These are phyloP conservation scores for Danielia reshetovae DNA, from an alignment of 805 yeast genomes.

Conservation along the genomic window DNA sequence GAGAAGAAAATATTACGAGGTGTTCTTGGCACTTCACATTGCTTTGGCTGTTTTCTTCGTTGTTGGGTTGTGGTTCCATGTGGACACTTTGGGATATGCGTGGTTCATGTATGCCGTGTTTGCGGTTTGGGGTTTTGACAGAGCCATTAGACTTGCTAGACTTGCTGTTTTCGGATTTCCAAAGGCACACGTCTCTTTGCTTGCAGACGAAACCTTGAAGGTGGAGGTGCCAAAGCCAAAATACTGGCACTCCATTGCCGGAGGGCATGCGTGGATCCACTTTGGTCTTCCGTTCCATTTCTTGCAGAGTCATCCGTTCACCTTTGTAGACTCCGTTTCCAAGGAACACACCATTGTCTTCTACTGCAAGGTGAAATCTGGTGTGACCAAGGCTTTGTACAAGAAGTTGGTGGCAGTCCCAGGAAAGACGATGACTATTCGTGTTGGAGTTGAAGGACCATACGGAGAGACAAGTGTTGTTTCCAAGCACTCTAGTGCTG, in stretches of 20 bases:
- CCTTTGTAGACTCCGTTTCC: conserved; percentile 22
- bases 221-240: conserved; percentile 33
- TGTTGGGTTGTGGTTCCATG: conserved; percentile 16
- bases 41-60: conserved; percentile 13
- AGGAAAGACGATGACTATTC: conserved; percentile 23
- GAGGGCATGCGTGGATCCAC: conserved; percentile 39
- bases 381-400: conserved; percentile 33
- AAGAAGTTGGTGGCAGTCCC: conserved; percentile 26
- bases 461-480: conserved; percentile 56
- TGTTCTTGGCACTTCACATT: conserved; percentile 15
- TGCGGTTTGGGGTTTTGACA: conserved; percentile 34
- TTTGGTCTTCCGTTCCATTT: conserved; percentile 31
- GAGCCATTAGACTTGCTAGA: conserved; percentile 26
- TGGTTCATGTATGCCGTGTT: conserved; percentile 11
- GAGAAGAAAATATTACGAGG: conserved; percentile 14
- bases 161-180: conserved; percentile 34
- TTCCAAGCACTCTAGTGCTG: conserved; percentile 47
- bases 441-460: conserved; percentile 60
- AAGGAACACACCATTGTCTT: conserved; percentile 23
- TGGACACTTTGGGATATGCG: conserved; percentile 5
- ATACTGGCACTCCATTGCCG: conserved; percentile 36
- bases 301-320: conserved; percentile 44
- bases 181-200: conserved; percentile 23
- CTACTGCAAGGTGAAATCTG: conserved; percentile 35
- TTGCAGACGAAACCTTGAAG: conserved; percentile 35